Evolutionary conservation across 176 grass and related monocot genomes (phyloP).

Genomic region (Ampelocalamus luodianensis): DNA sequence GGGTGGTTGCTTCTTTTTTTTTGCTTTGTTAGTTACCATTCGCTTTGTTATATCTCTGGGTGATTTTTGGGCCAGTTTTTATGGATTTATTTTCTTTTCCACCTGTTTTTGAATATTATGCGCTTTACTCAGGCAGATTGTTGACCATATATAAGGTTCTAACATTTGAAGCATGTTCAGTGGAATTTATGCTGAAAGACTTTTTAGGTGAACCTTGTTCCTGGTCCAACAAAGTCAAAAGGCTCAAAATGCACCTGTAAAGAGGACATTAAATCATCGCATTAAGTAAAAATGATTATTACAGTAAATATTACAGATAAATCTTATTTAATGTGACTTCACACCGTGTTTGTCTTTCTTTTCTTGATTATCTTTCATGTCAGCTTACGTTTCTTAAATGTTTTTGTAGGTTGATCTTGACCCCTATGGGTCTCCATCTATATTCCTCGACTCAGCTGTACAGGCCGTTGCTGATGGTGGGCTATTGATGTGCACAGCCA

Average conservation of each 20-base stretch:
- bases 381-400: neutral
- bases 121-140: neutral
- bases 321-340: slow-evolving; percentile 2
- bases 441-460: slow-evolving; percentile 94
- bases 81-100: neutral
- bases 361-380: slow-evolving; percentile 16
- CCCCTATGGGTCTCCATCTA: slow-evolving; percentile 90
- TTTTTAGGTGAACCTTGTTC: slow-evolving; percentile 12
- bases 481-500: slow-evolving; percentile 92
- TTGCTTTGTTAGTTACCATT: neutral
- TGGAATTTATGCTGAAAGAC: slow-evolving; percentile 10
- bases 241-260: slow-evolving; percentile 13
- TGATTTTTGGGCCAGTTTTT: neutral
- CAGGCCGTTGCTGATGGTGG: slow-evolving; percentile 91
- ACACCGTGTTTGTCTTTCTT: neutral
- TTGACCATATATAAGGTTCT: slow-evolving; percentile 14
- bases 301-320: slow-evolving; percentile 1
- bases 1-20: neutral
- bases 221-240: neutral
- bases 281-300: slow-evolving; percentile 15
- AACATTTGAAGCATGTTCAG: slow-evolving; percentile 22
- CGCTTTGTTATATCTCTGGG: neutral
- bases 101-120: neutral
- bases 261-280: slow-evolving; percentile 23
- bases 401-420: slow-evolving; percentile 85